Percentiles rank a stretch among this genome's conserved stretches.
These are phyloP conservation scores for Candida sphagnicola DNA, from an alignment of 805 yeast species.

Conservation along the genomic window DNA sequence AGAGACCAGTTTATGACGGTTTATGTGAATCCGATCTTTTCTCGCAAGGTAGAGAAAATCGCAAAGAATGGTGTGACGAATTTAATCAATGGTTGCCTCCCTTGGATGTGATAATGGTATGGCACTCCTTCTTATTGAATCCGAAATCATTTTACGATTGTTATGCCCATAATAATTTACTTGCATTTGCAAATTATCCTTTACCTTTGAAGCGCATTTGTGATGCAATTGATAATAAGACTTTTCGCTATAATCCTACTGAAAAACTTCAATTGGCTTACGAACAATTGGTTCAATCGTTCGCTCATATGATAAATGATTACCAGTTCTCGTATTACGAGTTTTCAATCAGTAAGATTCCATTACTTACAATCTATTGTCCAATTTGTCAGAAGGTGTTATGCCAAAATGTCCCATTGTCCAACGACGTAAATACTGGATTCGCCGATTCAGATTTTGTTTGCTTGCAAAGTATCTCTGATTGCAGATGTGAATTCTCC, in stretches of 20 bases:
- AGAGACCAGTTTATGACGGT: background rate
- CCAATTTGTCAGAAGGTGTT: constrained; percentile 1
- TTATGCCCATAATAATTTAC: constrained; percentile 10
- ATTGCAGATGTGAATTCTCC: background rate
- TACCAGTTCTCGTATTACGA: background rate
- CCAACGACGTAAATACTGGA: constrained; percentile 5
- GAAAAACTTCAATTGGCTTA: background rate
- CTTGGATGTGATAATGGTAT: constrained; percentile 18
- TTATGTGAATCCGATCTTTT: background rate
- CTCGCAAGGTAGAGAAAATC: background rate
- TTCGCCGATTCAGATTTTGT: constrained; percentile 4
- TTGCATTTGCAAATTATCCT: constrained; percentile 9
- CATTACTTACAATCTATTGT: background rate
- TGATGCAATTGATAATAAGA: constrained; percentile 7
- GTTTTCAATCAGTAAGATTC: constrained; percentile 1
- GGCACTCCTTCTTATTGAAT: constrained; percentile 19
- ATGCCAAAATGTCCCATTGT: background rate
- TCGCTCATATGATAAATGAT: background rate
- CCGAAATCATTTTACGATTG: constrained; percentile 13
- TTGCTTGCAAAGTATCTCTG: too few species aligned
- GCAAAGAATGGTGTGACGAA: too few species aligned
- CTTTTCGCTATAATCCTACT: constrained; percentile 7
- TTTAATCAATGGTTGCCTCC: constrained; percentile 14
- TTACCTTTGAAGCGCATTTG: constrained; percentile 12
- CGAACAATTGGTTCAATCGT: background rate